These are phyloP conservation scores for Trichoderma aggressivum DNA, from an alignment of 2,329 filamentous ascomycete species.

Conservation along the genomic window DNA sequence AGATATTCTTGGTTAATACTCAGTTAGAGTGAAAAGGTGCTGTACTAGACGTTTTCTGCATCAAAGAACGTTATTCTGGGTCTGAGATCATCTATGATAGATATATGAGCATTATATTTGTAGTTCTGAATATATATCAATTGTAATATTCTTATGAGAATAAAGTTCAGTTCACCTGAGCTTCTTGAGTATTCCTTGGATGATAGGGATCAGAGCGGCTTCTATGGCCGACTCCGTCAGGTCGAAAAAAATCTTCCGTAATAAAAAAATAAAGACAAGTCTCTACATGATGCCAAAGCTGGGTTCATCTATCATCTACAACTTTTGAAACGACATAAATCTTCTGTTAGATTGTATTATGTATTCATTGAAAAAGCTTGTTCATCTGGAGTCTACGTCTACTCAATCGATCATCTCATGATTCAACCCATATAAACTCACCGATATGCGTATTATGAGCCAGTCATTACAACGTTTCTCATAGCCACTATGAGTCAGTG, in stretches of 20 bases:
- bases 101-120: not conserved
- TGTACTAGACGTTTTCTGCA: not conserved
- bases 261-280: not conserved
- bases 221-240: not conserved
- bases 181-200: no score
- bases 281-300: not conserved
- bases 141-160: no score
- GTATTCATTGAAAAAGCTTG: not conserved
- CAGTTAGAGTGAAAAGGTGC: not conserved
- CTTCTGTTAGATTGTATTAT: not conserved
- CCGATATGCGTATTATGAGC: not conserved
- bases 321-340: not conserved
- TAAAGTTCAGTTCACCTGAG: fast-evolving
- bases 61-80: not conserved
- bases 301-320: not conserved
- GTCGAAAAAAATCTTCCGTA: not conserved
- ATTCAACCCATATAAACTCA: not conserved
- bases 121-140: no score
- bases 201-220: no score
- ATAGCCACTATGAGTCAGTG: not conserved
- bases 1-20: fast-evolving
- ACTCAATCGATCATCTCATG: not conserved
- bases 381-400: not conserved
- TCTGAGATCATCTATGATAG: no score
- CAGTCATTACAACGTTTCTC: not conserved